Evolutionary conservation across 352 stramenopile species (phyloP).

Genomic region (Globisporangium abappressorium): DNA sequence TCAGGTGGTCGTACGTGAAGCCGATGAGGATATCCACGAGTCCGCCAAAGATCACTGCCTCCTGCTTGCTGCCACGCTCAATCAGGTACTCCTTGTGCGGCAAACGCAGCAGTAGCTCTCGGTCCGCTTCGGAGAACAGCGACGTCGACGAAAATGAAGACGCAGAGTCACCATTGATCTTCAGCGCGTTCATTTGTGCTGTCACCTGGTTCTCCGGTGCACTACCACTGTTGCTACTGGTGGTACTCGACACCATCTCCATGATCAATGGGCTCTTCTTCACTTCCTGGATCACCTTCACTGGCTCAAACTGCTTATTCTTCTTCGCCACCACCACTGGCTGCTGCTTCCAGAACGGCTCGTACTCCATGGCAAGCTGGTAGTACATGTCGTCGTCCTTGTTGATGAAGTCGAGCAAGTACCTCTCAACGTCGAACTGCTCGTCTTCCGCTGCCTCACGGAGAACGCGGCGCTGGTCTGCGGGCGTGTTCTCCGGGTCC

Average conservation of each 20-base stretch:
- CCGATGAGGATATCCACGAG: slow-evolving; percentile 94
- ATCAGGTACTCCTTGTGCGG: slow-evolving; percentile 84
- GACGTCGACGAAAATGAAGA: slow-evolving; percentile 1
- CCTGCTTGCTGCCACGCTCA: slow-evolving; percentile 43
- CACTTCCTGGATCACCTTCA: neutral
- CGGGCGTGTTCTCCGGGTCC: slow-evolving; percentile 81
- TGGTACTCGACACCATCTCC: slow-evolving; percentile 23
- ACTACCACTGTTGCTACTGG: neutral
- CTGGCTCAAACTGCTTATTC: neutral
- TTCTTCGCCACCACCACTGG: slow-evolving; percentile 21
- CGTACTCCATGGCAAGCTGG: slow-evolving; percentile 83
- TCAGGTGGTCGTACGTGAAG: slow-evolving; percentile 96
- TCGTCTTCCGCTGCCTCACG: slow-evolving; percentile 86
- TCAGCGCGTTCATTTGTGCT: neutral
- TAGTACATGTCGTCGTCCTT: slow-evolving; percentile 93
- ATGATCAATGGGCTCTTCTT: slow-evolving; percentile 29
- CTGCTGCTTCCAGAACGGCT: slow-evolving; percentile 86
- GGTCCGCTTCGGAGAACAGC: slow-evolving; percentile 55
- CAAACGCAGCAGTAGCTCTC: slow-evolving; percentile 70
- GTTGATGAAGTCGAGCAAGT: slow-evolving; percentile 93
- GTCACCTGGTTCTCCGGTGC: slow-evolving; percentile 10
- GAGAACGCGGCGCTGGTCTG: slow-evolving; percentile 62
- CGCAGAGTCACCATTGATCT: slow-evolving; percentile 6
- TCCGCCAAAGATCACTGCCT: slow-evolving; percentile 67
- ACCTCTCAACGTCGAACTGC: slow-evolving; percentile 95